These are phyloP conservation scores for Avena eriantha DNA, from an alignment of 176 grass and related monocot genomes.

Conservation along the genomic window DNA sequence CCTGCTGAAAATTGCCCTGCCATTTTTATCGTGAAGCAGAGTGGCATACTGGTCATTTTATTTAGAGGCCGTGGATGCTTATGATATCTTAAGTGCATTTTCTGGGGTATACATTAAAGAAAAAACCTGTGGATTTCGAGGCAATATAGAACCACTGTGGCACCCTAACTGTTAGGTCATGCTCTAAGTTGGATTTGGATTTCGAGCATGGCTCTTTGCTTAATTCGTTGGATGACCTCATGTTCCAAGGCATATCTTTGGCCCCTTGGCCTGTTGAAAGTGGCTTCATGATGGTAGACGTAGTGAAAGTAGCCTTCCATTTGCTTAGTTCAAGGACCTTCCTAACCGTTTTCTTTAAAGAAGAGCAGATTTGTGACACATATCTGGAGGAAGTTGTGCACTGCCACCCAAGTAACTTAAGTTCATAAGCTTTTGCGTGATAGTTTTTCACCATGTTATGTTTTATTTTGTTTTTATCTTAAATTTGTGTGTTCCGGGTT, in stretches of 20 bases:
- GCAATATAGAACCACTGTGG: background rate
- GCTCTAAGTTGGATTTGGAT: background rate
- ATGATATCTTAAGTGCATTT: conserved; percentile 12
- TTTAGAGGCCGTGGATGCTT: background rate
- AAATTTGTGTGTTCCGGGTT: background rate
- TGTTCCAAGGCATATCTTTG: background rate
- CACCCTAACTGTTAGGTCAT: background rate
- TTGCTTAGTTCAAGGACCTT: background rate
- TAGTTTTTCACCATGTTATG: background rate
- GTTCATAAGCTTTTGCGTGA: background rate
- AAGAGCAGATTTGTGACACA: background rate
- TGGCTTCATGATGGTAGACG: background rate
- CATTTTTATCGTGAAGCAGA: conserved; percentile 17
- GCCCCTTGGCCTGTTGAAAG: background rate
- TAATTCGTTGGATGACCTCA: background rate
- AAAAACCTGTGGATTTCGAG: background rate
- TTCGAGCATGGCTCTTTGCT: background rate
- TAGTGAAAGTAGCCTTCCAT: conserved; percentile 22
- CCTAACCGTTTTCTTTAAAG: background rate
- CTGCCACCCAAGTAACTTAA: background rate
- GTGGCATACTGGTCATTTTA: background rate
- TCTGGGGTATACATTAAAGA: background rate
- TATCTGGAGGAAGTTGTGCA: background rate
- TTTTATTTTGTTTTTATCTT: background rate
- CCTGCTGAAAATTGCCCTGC: background rate